Conservation (phyloP, 305 asterid genomes). For the Fraxinus paxiana region DNA sequence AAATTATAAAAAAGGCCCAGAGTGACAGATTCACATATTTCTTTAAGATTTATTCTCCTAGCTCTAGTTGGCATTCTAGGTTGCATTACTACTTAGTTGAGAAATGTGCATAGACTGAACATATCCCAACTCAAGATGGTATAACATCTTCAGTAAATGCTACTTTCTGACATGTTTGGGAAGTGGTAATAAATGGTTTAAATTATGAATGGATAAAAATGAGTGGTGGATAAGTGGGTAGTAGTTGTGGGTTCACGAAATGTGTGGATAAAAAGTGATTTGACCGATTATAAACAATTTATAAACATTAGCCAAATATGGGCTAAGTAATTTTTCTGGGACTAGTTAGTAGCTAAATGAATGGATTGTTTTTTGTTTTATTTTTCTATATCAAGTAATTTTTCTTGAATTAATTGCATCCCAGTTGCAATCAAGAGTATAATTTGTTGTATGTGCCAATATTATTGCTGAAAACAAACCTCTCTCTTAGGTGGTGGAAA, state of each 20-base stretch:
- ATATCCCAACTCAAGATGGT: background rate
- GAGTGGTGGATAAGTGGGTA: background rate
- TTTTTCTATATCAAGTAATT: background rate
- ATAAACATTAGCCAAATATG: background rate
- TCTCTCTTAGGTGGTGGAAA: constrained; percentile 65
- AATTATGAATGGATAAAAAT: background rate
- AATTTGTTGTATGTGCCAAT: background rate
- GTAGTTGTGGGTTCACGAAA: background rate
- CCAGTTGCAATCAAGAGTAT: background rate
- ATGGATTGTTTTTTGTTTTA: background rate
- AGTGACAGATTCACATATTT: background rate
- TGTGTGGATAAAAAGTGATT: background rate
- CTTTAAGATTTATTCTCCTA: background rate
- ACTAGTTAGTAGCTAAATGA: background rate
- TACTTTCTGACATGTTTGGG: background rate
- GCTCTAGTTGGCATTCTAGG: background rate
- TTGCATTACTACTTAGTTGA: background rate
- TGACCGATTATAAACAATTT: background rate
- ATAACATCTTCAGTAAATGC: background rate
- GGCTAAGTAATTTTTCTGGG: background rate
- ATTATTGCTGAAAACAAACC: background rate
- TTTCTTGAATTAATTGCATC: constrained; percentile 1
- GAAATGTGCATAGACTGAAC: background rate
- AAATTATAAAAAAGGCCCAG: background rate
- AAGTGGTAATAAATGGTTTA: background rate